Evolutionary conservation across 768 basidiomycete species (phyloP), one percentile per base, ranked within the genome.

Genomic region (Lentinula detonsa): DNA sequence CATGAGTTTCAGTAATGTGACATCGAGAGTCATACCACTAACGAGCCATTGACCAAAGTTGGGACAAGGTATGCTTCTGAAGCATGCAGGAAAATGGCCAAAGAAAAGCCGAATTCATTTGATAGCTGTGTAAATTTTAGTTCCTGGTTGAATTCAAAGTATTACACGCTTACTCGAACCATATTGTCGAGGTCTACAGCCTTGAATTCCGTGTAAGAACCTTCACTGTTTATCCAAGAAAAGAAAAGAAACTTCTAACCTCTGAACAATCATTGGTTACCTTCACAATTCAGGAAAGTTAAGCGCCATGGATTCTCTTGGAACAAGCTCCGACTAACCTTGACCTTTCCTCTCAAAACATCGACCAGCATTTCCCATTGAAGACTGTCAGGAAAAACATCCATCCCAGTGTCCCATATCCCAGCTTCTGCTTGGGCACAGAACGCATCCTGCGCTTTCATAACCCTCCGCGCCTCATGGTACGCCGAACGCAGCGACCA

Each of bases 41-140:
- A 95, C 63, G 87, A 84, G 70, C 82, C 76, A 72, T 93, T 95
- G 63, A 98, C 74, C 4, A 89, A 74, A 23, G 85, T 84, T 1
- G 94, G 91, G 23, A 95, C 88, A n/a, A 97, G 81, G 73, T 92
- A 97, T 1, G 93, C 85, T 70, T 96, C 93, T 59, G 92, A 87
- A 7, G 93, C 95, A 68, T 92, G 89, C 67, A 95, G 92, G 68
- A 95, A 86, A 5, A 91, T 88, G 5, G 89, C 84, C 33, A 95
- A 78, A 1, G 85, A 81, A 68, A 93, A 94, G 66, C 92, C 75
- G 78, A 95, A 98, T 72, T 97, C 95, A 69, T 96, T 91, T 39
- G 91, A 86, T 54, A 97, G 79, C 85, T 94, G 59, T 13, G 46
- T 57, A 15, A 11, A 42, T 33, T 33, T 55, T 7, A 43, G 34